Evolutionary conservation across 1,284 basidiomycete species (phyloP).

Genomic region (Puccinia hordei): DNA sequence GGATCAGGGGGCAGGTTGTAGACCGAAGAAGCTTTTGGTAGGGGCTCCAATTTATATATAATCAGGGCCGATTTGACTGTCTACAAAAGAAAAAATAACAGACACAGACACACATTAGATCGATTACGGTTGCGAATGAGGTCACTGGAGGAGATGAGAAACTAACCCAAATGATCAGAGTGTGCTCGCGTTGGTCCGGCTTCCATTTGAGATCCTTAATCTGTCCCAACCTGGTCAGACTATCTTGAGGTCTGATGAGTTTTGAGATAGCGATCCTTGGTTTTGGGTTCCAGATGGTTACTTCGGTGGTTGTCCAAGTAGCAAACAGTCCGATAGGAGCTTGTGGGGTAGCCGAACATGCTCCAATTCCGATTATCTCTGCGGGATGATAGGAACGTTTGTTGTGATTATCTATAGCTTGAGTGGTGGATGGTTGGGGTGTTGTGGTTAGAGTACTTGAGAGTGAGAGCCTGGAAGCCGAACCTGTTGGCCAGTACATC

Average conservation of each 20-base stretch:
- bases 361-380: slow-evolving; percentile 2
- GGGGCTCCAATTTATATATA: slow-evolving; percentile 28
- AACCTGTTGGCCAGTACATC: no score
- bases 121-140: no score
- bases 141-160: neutral
- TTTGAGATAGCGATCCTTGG: slow-evolving; percentile 41
- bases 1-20: slow-evolving; percentile 38
- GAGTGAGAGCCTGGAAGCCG: no score
- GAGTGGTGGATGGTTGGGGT: no score
- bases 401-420: no score
- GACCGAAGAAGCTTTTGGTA: slow-evolving; percentile 26
- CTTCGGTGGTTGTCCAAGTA: slow-evolving; percentile 45
- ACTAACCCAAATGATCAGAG: slow-evolving; percentile 35
- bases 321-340: slow-evolving; percentile 38
- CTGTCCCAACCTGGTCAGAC: slow-evolving; percentile 24
- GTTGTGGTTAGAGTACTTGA: no score
- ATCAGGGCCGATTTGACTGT: slow-evolving; percentile 27
- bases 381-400: neutral
- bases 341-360: slow-evolving; percentile 9
- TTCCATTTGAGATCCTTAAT: slow-evolving; percentile 40
- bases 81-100: slow-evolving; percentile 15
- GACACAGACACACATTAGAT: no score
- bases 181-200: slow-evolving; percentile 18
- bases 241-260: slow-evolving; percentile 8
- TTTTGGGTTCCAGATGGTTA: slow-evolving; percentile 44